Percentiles rank a stretch among this genome's conserved stretches.
These are phyloP conservation scores for Aspergillus pseudonomiae DNA, from an alignment of 2,329 filamentous ascomycete genomes.

Conservation along the genomic window DNA sequence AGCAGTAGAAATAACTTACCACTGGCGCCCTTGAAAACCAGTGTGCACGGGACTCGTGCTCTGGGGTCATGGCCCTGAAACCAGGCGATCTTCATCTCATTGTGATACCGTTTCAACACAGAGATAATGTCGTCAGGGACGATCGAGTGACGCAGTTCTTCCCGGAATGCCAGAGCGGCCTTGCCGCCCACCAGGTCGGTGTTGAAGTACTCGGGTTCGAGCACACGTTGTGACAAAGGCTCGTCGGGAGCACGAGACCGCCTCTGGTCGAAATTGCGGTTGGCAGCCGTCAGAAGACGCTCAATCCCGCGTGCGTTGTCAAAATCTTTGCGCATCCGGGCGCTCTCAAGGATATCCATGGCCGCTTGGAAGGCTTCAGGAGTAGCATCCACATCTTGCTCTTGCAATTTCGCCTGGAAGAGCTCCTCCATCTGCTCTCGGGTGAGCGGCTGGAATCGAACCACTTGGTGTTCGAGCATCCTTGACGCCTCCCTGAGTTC, in stretches of 20 bases:
- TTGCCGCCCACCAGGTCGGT: constrained; percentile 11
- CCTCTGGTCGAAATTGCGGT: constrained; percentile 20
- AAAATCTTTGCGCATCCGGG: constrained; percentile 24
- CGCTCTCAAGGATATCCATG: constrained; percentile 19
- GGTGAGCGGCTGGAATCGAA: constrained; percentile 18
- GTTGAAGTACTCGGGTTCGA: constrained; percentile 20
- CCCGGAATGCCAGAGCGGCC: constrained; percentile 15
- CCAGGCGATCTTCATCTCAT: constrained; percentile 25
- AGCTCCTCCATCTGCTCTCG: constrained; percentile 21
- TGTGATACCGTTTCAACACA: constrained; percentile 22
- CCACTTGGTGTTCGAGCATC: constrained; percentile 12
- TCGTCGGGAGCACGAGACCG: background rate
- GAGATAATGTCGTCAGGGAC: constrained; percentile 24
- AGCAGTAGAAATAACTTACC: constrained; percentile 8
- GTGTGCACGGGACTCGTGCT: constrained; percentile 15
- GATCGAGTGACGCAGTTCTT: constrained; percentile 21
- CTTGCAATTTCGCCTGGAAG: constrained; percentile 18
- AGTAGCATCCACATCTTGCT: constrained; percentile 20
- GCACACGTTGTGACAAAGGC: constrained; percentile 11
- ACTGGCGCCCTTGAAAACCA: constrained; percentile 26
- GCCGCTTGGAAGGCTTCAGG: constrained; percentile 22
- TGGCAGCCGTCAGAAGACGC: constrained; percentile 20
- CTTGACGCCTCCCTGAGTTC: constrained; percentile 12
- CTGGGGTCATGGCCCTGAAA: constrained; percentile 19
- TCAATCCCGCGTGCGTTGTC: constrained; percentile 23